phyloP scores from a whole-genome alignment of 306 rosid species.

The Rosa rugosa region DNA sequence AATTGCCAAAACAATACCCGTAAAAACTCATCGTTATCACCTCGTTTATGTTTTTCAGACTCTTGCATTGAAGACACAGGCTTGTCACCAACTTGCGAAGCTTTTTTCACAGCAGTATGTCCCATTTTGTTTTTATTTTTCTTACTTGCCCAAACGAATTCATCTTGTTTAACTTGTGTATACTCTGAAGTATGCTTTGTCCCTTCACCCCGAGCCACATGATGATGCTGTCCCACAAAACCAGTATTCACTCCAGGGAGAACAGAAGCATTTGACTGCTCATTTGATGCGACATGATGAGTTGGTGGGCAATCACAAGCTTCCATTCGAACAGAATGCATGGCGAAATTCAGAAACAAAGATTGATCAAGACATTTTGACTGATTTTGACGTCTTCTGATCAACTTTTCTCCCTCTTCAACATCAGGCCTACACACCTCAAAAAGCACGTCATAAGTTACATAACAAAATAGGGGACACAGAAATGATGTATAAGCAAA shows the following conservation, averaged over 20 bases:
- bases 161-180: conserved; percentile 54
- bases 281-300: conserved; percentile 55
- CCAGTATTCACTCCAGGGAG: conserved; percentile 67
- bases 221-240: conserved; percentile 47
- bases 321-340: conserved; percentile 97
- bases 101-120: conserved; percentile 57
- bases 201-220: conserved; percentile 53
- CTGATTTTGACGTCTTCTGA: conserved; percentile 76
- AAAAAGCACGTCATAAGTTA: conserved; percentile 17
- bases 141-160: conserved; percentile 59
- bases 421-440: conserved; percentile 73
- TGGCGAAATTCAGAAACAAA: conserved; percentile 88
- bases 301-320: conserved; percentile 98
- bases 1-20: conserved; percentile 95
- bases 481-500: background rate
- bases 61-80: conserved; percentile 65
- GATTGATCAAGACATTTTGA: conserved; percentile 88
- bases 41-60: conserved; percentile 81
- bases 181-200: conserved; percentile 52
- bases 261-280: conserved; percentile 62
- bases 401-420: conserved; percentile 93
- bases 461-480: conserved; percentile 3
- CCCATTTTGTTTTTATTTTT: conserved; percentile 60
- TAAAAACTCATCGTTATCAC: conserved; percentile 63
- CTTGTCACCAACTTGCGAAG: conserved; percentile 82